Evolutionary conservation across 2,329 filamentous ascomycete species (phyloP).

Genomic region (Monosporascus ibericus): DNA sequence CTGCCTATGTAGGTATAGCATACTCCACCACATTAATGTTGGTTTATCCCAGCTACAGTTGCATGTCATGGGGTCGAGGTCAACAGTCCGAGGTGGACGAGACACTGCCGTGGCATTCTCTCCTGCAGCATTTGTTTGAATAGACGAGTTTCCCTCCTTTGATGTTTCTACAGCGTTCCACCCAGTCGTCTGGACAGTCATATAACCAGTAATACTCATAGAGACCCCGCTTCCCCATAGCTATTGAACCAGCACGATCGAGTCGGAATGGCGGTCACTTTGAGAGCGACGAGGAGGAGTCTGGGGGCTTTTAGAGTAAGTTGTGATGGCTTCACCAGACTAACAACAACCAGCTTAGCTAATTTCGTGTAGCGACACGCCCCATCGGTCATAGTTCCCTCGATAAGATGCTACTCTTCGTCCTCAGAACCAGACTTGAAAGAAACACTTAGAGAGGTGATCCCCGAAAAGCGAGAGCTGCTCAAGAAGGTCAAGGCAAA

Average conservation of each 20-base stretch:
- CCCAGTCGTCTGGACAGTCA: neutral
- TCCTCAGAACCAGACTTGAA: conserved; percentile 84
- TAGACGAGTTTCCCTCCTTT: neutral
- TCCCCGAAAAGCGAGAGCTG: conserved; percentile 89
- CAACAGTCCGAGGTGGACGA: no score
- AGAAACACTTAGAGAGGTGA: conserved; percentile 71
- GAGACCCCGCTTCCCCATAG: neutral
- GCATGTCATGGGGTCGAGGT: neutral
- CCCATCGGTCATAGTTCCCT: conserved; percentile 20
- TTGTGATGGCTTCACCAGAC: neutral
- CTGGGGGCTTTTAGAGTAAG: conserved; percentile 59
- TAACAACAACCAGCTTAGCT: neutral
- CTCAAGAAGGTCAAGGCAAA: conserved; percentile 90
- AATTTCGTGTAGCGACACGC: conserved; percentile 17
- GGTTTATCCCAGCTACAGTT: neutral
- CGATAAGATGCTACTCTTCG: conserved; percentile 59
- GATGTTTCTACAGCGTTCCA: neutral
- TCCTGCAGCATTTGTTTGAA: neutral
- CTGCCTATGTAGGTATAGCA: neutral
- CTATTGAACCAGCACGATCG: neutral
- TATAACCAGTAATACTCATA: neutral
- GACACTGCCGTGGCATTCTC: no score
- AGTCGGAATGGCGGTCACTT: conserved; percentile 55
- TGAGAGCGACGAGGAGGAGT: conserved; percentile 56
- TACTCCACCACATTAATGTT: conserved; percentile 2